Conservation (phyloP, 2,329 filamentous ascomycete species). For the Penicillium nordicum region DNA sequence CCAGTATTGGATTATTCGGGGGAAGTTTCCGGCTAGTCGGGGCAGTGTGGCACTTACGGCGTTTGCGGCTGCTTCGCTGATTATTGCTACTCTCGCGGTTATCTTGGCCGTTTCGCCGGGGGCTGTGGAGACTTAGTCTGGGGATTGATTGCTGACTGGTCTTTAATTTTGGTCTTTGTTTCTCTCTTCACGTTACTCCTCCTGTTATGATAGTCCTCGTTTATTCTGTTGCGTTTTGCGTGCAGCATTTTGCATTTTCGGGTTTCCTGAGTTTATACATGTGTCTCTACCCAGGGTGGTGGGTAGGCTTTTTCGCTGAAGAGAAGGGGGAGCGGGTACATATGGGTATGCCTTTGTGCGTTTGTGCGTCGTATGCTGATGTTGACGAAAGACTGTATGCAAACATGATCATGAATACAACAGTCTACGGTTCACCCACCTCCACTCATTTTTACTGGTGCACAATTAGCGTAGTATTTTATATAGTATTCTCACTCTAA, state of each 20-base stretch:
- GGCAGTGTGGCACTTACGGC: conserved; percentile 60
- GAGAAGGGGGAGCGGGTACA: background rate
- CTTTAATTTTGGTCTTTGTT: background rate
- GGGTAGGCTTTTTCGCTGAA: background rate
- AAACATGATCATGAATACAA: background rate
- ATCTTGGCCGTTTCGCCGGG: conserved; percentile 55
- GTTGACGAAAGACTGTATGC: background rate
- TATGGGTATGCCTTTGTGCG: background rate
- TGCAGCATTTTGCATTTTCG: background rate
- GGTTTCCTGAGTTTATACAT: background rate
- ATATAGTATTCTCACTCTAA: too few species aligned
- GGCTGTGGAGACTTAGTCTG: conserved; percentile 29
- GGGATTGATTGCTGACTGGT: background rate
- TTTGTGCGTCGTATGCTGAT: background rate
- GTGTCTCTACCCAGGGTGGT: background rate
- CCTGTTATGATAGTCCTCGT: background rate
- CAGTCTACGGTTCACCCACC: too few species aligned
- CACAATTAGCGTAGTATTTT: too few species aligned
- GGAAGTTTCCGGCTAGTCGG: conserved; percentile 63
- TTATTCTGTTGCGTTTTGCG: background rate
- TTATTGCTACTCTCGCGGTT: conserved; percentile 58
- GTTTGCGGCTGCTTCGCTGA: conserved; percentile 54
- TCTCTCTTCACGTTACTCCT: background rate
- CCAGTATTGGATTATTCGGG: conserved; percentile 64
- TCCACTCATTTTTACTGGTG: too few species aligned